These are phyloP conservation scores for Jacaranda mimosifolia DNA, from an alignment of 257 asterid species.

Conservation along the genomic window DNA sequence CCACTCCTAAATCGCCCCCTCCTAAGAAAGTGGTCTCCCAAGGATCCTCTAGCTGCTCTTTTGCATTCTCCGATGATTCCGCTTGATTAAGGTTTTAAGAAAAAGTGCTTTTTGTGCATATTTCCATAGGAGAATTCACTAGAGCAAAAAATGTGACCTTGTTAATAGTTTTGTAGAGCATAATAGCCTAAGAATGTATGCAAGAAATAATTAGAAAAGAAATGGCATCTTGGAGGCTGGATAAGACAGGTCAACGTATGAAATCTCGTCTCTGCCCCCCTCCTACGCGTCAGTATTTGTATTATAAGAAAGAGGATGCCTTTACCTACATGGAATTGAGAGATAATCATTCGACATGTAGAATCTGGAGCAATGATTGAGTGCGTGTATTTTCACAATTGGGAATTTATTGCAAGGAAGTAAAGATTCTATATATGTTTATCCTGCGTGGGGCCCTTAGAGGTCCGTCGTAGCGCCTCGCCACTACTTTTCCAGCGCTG, in stretches of 20 bases:
- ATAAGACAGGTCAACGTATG: background rate
- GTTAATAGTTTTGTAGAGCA: slow-evolving; percentile 48
- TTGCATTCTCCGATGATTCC: slow-evolving; percentile 83
- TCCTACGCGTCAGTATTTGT: too few relatives aligned
- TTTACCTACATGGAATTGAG: too few relatives aligned
- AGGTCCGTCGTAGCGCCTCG: background rate
- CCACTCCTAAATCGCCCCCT: slow-evolving; percentile 54
- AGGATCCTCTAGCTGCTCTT: slow-evolving; percentile 88
- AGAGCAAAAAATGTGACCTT: slow-evolving; percentile 41
- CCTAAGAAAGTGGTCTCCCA: slow-evolving; percentile 56
- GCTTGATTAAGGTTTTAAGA: slow-evolving; percentile 39
- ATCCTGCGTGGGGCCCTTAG: background rate
- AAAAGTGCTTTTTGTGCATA: slow-evolving; percentile 41
- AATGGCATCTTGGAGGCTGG: background rate
- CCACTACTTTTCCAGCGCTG: slow-evolving; percentile 29
- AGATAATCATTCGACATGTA: slow-evolving; percentile 11
- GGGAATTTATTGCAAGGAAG: slow-evolving; percentile 37
- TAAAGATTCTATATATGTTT: slow-evolving; percentile 28
- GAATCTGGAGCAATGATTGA: slow-evolving; percentile 42
- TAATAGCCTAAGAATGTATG: slow-evolving; percentile 14
- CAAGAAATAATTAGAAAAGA: background rate
- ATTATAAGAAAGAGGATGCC: too few relatives aligned
- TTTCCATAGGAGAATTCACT: slow-evolving; percentile 34
- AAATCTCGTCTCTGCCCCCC: slow-evolving; percentile 23
- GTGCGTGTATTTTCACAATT: background rate